A percentile compares a stretch with the other conserved stretches of the same genome.
Conservation (phyloP, 1,139 yeast species). For the Barnettozyma hawaiiensis region DNA sequence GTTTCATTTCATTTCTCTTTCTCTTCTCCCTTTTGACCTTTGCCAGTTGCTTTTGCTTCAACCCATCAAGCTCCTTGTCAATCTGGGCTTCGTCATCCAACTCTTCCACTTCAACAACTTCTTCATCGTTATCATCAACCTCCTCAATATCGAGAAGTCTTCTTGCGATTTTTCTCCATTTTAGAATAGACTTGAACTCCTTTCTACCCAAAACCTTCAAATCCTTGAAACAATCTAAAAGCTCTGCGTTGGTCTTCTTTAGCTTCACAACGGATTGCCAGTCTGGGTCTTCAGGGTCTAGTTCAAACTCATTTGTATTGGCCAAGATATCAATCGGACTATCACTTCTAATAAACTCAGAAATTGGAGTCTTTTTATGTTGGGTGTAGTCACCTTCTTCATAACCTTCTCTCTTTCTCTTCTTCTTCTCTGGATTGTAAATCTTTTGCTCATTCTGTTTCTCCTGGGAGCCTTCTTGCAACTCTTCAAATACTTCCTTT, state of each 20-base stretch:
- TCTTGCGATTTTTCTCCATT: slow-evolving; percentile 87
- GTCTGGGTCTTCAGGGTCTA: slow-evolving; percentile 60
- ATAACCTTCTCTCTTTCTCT: slow-evolving; percentile 92
- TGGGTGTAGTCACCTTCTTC: slow-evolving; percentile 87
- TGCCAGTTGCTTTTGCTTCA: slow-evolving; percentile 66
- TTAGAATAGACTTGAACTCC: slow-evolving; percentile 78
- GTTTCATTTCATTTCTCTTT: slow-evolving; percentile 74
- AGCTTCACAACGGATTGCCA: slow-evolving; percentile 67
- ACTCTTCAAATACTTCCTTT: slow-evolving; percentile 88
- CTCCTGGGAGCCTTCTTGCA: slow-evolving; percentile 53
- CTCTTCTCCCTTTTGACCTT: slow-evolving; percentile 75
- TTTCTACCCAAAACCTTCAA: slow-evolving; percentile 89
- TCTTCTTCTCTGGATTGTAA: slow-evolving; percentile 87
- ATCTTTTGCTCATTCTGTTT: slow-evolving; percentile 88
- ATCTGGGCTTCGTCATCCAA: slow-evolving; percentile 87
- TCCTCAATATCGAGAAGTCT: slow-evolving; percentile 68
- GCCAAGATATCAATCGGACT: slow-evolving; percentile 87
- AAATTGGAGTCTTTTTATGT: slow-evolving; percentile 64
- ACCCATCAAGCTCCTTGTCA: slow-evolving; percentile 72
- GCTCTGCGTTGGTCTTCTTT: slow-evolving; percentile 71
- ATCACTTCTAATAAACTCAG: slow-evolving; percentile 75
- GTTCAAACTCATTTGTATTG: slow-evolving; percentile 54
- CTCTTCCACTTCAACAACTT: slow-evolving; percentile 60
- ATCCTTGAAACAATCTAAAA: slow-evolving; percentile 81
- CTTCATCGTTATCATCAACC: slow-evolving; percentile 36